phyloP scores from a whole-genome alignment of 148 eudicot species.

The Rhododendron molle region DNA sequence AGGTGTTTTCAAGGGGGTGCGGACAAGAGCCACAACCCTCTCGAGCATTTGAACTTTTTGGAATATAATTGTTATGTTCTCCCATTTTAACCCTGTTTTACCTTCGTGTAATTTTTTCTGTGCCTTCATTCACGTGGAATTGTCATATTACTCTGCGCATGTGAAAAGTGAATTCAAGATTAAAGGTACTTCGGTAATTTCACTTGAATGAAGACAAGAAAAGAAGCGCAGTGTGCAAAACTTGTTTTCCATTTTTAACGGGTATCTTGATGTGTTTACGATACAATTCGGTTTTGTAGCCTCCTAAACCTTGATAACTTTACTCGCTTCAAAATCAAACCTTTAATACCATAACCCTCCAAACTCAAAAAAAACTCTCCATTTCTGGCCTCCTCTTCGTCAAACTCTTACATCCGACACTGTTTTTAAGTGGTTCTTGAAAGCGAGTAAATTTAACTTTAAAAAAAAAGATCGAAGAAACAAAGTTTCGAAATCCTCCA shows the following conservation, averaged over 20 bases:
- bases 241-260: too few relatives aligned
- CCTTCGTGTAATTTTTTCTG: too few relatives aligned
- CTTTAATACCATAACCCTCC: neutral
- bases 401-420: neutral
- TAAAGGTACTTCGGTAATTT: too few relatives aligned
- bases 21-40: neutral
- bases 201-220: neutral
- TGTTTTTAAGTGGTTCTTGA: neutral
- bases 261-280: too few relatives aligned
- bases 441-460: neutral
- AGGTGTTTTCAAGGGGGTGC: neutral
- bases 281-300: neutral
- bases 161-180: too few relatives aligned
- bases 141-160: too few relatives aligned
- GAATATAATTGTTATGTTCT: neutral
- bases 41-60: neutral
- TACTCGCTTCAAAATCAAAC: neutral
- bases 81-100: neutral
- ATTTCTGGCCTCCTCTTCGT: neutral
- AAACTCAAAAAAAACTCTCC: neutral
- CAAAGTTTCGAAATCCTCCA: neutral
- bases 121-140: too few relatives aligned
- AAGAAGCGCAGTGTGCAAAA: too few relatives aligned
- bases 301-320: neutral
- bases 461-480: neutral